Conservation (phyloP, 176 grass and related monocot species). For the Aegilops longissima region DNA sequence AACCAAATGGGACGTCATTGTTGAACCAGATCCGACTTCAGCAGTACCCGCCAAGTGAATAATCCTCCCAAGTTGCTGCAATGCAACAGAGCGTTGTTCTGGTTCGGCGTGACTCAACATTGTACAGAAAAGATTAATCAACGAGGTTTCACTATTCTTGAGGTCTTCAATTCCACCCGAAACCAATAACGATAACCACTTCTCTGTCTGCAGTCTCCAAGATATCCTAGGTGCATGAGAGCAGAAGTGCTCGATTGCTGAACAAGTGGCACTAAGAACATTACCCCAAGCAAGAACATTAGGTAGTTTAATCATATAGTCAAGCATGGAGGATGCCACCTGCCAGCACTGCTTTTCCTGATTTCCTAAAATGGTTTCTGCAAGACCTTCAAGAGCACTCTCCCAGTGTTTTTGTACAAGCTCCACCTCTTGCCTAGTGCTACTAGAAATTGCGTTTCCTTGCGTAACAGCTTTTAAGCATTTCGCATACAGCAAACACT, state of each 20-base stretch:
- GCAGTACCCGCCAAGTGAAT: slow-evolving; percentile 44
- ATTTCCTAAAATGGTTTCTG: slow-evolving; percentile 55
- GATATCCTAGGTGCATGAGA: slow-evolving; percentile 87
- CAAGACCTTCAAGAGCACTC: slow-evolving; percentile 65
- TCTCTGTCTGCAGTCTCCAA: slow-evolving; percentile 86
- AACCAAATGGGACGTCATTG: slow-evolving; percentile 54
- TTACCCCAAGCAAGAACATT: slow-evolving; percentile 48
- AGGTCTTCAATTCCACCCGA: slow-evolving; percentile 40
- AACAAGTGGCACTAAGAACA: slow-evolving; percentile 49
- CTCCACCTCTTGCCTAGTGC: slow-evolving; percentile 30
- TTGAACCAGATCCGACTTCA: slow-evolving; percentile 41
- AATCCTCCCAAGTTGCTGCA: slow-evolving; percentile 81
- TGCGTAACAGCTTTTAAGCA: slow-evolving; percentile 44
- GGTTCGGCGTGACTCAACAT: slow-evolving; percentile 95
- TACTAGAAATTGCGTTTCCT: slow-evolving; percentile 23
- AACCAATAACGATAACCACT: slow-evolving; percentile 73
- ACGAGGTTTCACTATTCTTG: slow-evolving; percentile 43
- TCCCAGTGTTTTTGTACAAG: slow-evolving; percentile 55
- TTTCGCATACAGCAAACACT: slow-evolving; percentile 61
- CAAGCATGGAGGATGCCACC: slow-evolving; percentile 72
- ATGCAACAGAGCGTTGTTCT: slow-evolving; percentile 76
- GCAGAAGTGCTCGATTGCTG: slow-evolving; percentile 60
- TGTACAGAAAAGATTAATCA: slow-evolving; percentile 70
- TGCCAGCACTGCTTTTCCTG: slow-evolving; percentile 86
- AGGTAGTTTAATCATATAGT: slow-evolving; percentile 66